Conservation (phyloP, 805 yeast genomes). For the Starmerella apicola region DNA sequence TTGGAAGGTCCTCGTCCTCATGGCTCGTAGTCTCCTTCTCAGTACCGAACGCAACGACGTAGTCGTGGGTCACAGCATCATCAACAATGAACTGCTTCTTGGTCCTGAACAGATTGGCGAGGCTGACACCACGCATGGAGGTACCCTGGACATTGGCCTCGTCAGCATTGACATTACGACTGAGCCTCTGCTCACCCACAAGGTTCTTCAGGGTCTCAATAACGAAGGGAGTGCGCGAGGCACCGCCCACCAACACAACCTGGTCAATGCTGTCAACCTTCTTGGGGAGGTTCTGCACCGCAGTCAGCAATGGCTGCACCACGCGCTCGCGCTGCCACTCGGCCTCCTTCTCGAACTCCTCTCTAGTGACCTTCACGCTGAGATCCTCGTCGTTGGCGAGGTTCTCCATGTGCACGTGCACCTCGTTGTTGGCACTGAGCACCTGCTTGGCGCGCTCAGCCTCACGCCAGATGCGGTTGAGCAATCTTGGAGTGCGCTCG, state of each 20-base stretch:
- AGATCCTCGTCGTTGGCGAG: conserved; percentile 64
- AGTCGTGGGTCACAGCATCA: conserved; percentile 44
- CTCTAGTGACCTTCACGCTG: conserved; percentile 51
- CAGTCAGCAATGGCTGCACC: conserved; percentile 42
- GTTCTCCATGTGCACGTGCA: conserved; percentile 63
- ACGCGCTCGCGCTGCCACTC: conserved; percentile 30
- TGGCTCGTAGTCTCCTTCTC: conserved; percentile 22
- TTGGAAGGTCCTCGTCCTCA: conserved; percentile 1
- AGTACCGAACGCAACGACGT: conserved; percentile 27
- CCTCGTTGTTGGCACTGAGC: conserved; percentile 78
- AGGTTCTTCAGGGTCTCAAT: conserved; percentile 34
- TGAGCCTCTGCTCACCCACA: conserved; percentile 42
- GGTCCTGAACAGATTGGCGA: conserved; percentile 56
- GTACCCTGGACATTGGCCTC: conserved; percentile 89
- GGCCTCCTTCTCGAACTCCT: conserved; percentile 59
- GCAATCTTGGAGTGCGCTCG: conserved; percentile 40
- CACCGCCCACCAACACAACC: conserved; percentile 78
- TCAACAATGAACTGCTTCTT: conserved; percentile 42
- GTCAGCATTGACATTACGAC: conserved; percentile 87
- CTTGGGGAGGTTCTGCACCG: conserved; percentile 23
- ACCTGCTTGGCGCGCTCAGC: conserved; percentile 84
- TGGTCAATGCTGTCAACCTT: conserved; percentile 17
- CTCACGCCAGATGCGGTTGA: conserved; percentile 59
- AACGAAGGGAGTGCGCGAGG: conserved; percentile 79
- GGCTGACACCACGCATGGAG: conserved; percentile 65